Evolutionary conservation across 2,329 filamentous ascomycete genomes (phyloP), one percentile per base, ranked within the genome.

Genomic region (Aspergillus piperis): DNA sequence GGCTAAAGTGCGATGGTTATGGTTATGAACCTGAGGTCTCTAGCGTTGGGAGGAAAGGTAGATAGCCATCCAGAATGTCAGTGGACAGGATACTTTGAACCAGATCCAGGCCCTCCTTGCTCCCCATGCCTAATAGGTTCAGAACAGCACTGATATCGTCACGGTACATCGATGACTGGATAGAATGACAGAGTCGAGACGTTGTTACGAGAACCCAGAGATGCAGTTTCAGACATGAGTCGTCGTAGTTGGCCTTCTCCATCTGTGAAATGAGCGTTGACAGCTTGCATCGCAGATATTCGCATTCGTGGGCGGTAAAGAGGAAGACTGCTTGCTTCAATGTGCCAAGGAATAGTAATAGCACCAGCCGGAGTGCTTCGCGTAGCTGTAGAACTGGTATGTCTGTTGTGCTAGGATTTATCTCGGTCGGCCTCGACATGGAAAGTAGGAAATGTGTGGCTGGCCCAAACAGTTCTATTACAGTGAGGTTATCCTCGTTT

Each of bases 121-220:
- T n/a, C 13, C 17, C 25, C 10, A 58, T 58, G 55, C 36, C 47
- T 11, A 58, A 38, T 15, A 19, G 19, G 23, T 23, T 23, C 25
- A 58, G 25, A 15, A 27, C 36, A 4, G 21, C 15, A n/a, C 36
- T 19, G 36, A 42, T 58, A 15, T 44, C 36, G 6, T 17, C 23
- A 4, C 21, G 5, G 13, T 58, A 51, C 7, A 42, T 8, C 1
- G 10, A 25, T 10, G 19, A 30, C 8, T n/a, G 4, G n/a, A 7
- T 25, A 3, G 44, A 17, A 23, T 30, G 25, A 5, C 32, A 23
- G 2, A 58, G 7, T 10, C 42, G 23, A 3, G 47, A 58, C n/a
- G 38, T 39, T 5, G 30, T 58, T 5, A 53, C 48, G 8, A 58
- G 10, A 8, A 36, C 36, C 56, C 56, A 58, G 11, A 58, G 39